These are phyloP conservation scores for Pichia membranifaciens DNA, from an alignment of 805 yeast genomes.

Conservation along the genomic window DNA sequence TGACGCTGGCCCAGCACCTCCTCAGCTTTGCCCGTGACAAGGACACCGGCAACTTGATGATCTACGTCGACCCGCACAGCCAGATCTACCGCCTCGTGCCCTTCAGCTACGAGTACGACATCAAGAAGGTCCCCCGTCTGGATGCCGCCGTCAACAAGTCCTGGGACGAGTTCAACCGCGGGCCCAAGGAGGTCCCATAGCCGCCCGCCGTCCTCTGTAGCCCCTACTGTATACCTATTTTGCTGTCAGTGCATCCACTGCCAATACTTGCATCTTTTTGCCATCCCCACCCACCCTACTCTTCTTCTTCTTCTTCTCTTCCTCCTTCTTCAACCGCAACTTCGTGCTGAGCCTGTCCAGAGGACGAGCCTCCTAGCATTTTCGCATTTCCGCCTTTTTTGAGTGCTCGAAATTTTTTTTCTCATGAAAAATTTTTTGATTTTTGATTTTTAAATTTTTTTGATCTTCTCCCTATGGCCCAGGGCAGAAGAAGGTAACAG, in stretches of 20 bases:
- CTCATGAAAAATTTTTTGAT: neutral
- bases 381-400: neutral
- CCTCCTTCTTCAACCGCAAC: too few species aligned
- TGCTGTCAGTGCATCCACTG: too few species aligned
- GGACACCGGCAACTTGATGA: constrained; percentile 15
- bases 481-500: neutral
- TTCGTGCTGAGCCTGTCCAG: too few species aligned
- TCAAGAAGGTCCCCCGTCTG: constrained; percentile 6
- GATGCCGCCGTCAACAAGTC: neutral
- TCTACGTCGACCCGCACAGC: constrained; percentile 14
- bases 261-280: too few species aligned
- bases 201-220: too few species aligned
- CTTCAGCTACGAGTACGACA: constrained; percentile 19
- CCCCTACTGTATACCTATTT: too few species aligned
- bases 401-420: neutral
- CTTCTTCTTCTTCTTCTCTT: too few species aligned
- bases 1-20: constrained; percentile 12
- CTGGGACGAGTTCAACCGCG: constrained; percentile 6
- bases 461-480: neutral
- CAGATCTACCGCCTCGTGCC: constrained; percentile 16
- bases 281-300: too few species aligned
- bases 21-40: constrained; percentile 13
- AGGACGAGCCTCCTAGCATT: neutral
- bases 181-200: too few species aligned
- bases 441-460: neutral